These are phyloP conservation scores for Phytophthora agathidicida DNA, from an alignment of 352 stramenopile species.

Conservation along the genomic window DNA sequence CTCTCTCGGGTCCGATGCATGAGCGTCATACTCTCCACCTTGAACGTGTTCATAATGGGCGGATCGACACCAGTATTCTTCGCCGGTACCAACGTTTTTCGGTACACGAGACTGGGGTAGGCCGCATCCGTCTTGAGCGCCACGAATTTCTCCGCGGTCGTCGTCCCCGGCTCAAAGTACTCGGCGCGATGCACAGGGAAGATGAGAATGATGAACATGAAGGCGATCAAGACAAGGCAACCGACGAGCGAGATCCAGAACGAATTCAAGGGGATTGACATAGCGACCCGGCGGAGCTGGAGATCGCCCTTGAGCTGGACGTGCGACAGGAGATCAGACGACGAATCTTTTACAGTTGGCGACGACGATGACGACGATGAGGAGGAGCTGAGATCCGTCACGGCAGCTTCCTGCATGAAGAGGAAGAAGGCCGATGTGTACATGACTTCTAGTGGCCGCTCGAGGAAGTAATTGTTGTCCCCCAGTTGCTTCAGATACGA, in stretches of 20 bases:
- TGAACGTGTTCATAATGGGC: constrained; percentile 19
- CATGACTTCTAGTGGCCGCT: constrained; percentile 47
- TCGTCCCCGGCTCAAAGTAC: constrained; percentile 33
- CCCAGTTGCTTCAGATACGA: constrained; percentile 49
- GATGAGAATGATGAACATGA: constrained; percentile 35
- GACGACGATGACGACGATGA: constrained; percentile 12
- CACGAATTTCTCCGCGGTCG: constrained; percentile 34
- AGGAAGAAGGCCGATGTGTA: constrained; percentile 54
- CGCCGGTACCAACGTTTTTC: constrained; percentile 30
- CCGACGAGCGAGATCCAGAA: constrained; percentile 40
- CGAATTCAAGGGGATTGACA: constrained; percentile 37
- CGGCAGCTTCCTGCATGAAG: constrained; percentile 42
- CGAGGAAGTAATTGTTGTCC: constrained; percentile 47
- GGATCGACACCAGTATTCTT: neutral
- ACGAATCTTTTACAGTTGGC: constrained; percentile 1
- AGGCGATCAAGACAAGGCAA: constrained; percentile 23
- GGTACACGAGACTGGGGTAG: constrained; percentile 38
- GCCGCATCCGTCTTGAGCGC: constrained; percentile 24
- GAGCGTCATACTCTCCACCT: constrained; percentile 31
- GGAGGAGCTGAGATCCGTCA: constrained; percentile 33
- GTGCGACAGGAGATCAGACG: constrained; percentile 26
- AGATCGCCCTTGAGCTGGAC: constrained; percentile 44
- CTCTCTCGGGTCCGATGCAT: constrained; percentile 2
- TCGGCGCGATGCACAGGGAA: constrained; percentile 33
- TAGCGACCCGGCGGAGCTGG: constrained; percentile 35